Evolutionary conservation across 768 basidiomycete species (phyloP), one percentile per base, ranked within the genome.

Genomic region (Kwoniella heveanensis): DNA sequence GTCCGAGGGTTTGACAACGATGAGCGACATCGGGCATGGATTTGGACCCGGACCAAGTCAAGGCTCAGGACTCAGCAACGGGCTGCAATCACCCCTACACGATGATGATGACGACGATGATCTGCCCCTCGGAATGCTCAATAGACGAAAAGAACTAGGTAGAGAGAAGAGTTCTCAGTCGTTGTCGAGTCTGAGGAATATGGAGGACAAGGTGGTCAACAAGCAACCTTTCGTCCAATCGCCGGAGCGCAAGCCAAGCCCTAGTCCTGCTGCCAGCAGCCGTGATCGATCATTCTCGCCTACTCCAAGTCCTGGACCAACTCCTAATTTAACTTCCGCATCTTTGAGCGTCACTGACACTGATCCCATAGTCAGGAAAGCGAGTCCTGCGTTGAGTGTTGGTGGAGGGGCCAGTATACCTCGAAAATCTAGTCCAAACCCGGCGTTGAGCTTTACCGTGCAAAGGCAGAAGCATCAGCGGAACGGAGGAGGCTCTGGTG

Each of bases 61-160:
- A 32, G 32, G 39, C 15, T 17, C 19, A 17, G 39, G 39, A 3
- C 10, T 44, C 15, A 17, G 10, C 15, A 44, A 44, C 15, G 57
- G 57, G n/a, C 47, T 49, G 37, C 47, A 49, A 22, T 37, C 48
- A 4, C 29, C 46, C 0, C 36, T 58, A 25, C 57, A 58, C 21
- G 8, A 39, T 5, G 66, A 52, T 8, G 69, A 69, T 15, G 71
- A 69, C 21, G 72, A 76, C 19, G 74, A 76, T 46, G 74, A 76
- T 62, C n/a, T 71, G 12, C 74, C 74, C 0, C 58, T 76, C 27
- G 74, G 53, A 2, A 65, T 70, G 47, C 26, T 75, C 15, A 62
- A 61, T 26, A 64, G 58, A 54, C 58, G 62, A 21, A 57, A 60
- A 15, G 53, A 55, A 15, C n/a, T 50, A 10, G 48, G 44, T 13